phyloP scores from a whole-genome alignment of 73 alveolate genomes.

The Paramecium sonneborni region DNA sequence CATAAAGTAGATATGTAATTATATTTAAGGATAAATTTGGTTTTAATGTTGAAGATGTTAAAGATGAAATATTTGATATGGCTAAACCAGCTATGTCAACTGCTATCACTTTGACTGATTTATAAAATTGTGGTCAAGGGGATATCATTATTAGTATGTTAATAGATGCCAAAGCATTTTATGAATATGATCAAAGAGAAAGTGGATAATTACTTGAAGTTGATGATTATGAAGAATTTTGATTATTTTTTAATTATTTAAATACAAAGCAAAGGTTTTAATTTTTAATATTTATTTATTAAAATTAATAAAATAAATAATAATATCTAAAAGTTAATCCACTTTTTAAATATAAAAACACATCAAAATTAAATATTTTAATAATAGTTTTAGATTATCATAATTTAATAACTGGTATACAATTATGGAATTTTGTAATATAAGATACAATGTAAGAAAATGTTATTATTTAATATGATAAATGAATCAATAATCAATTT shows the following conservation, averaged over 20 bases:
- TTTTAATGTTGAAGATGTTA: slow-evolving; percentile 91
- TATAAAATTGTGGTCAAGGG: slow-evolving; percentile 86
- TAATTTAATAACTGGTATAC: too few relatives aligned
- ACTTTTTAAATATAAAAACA: too few relatives aligned
- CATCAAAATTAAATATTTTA: too few relatives aligned
- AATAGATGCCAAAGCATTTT: slow-evolving; percentile 98
- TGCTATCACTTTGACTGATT: slow-evolving; percentile 86
- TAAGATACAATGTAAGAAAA: too few relatives aligned
- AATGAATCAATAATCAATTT: too few relatives aligned
- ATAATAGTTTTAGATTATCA: too few relatives aligned
- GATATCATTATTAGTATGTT: slow-evolving; percentile 91
- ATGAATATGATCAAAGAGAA: slow-evolving; percentile 98
- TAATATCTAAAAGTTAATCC: too few relatives aligned
- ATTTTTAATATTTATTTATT: too few relatives aligned
- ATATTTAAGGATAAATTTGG: slow-evolving; percentile 75
- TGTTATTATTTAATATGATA: too few relatives aligned
- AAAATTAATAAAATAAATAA: too few relatives aligned
- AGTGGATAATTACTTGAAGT: slow-evolving; percentile 73
- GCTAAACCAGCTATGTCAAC: slow-evolving; percentile 85
- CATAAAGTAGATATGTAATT: slow-evolving; percentile 50
- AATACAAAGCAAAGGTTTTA: too few relatives aligned
- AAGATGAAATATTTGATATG: slow-evolving; percentile 97
- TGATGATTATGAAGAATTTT: slow-evolving; percentile 63
- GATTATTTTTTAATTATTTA: not conserved
- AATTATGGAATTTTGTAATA: too few relatives aligned